phyloP scores from a whole-genome alignment of 768 basidiomycete genomes.

The Megacollybia marginata region DNA sequence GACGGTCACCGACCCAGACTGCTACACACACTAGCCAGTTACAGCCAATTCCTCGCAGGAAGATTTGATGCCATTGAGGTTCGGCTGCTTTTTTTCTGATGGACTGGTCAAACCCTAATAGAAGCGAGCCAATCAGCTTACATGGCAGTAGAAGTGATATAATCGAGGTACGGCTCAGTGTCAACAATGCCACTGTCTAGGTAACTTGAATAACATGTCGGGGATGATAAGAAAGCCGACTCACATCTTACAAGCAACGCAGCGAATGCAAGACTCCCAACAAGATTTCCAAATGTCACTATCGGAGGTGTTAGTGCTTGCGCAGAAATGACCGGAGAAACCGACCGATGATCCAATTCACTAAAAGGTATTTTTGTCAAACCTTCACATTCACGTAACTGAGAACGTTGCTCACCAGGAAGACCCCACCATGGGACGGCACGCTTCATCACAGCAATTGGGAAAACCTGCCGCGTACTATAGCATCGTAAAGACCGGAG shows the following conservation, averaged over 20 bases:
- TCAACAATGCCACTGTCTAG: constrained; percentile 57
- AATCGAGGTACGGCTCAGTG: constrained; percentile 47
- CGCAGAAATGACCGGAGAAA: neutral
- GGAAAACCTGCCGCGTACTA: constrained; percentile 40
- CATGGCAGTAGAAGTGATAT: constrained; percentile 49
- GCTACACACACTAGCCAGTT: constrained; percentile 74
- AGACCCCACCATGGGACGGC: constrained; percentile 67
- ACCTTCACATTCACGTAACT: no score
- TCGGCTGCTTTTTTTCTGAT: constrained; percentile 53
- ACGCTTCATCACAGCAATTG: constrained; percentile 58
- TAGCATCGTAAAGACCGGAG: neutral
- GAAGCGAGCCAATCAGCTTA: constrained; percentile 22
- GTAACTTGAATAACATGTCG: constrained; percentile 1
- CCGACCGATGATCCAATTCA: constrained; percentile 65
- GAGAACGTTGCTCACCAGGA: constrained; percentile 13
- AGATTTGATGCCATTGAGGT: constrained; percentile 67
- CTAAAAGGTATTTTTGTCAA: neutral
- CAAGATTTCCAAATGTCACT: constrained; percentile 67
- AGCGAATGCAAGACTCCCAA: constrained; percentile 64
- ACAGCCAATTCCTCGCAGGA: constrained; percentile 67
- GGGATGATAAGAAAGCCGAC: constrained; percentile 9
- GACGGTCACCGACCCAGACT: constrained; percentile 50
- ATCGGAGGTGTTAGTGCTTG: neutral
- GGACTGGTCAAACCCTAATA: neutral
- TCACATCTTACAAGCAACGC: constrained; percentile 59